These are phyloP conservation scores for Ceratobasidium sp. DNA, from an alignment of 1,284 basidiomycete species.

Conservation along the genomic window DNA sequence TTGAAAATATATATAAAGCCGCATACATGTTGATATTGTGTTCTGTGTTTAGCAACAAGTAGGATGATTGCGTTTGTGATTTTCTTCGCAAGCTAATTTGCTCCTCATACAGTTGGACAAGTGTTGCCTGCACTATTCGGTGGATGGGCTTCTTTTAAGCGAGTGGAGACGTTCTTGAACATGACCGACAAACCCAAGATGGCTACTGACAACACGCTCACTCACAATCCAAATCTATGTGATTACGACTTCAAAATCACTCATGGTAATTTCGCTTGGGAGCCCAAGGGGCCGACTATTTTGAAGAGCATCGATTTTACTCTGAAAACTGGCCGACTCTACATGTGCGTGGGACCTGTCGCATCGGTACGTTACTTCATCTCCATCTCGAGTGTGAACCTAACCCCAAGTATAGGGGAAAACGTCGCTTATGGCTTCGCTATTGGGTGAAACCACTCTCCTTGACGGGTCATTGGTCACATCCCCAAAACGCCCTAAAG, in stretches of 20 bases:
- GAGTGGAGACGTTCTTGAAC: background rate
- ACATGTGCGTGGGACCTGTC: slow-evolving; percentile 13
- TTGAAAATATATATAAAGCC: too few relatives aligned
- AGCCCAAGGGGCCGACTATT: background rate
- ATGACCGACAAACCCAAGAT: background rate
- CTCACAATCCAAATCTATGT: background rate
- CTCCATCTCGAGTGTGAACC: background rate
- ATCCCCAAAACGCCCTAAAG: background rate
- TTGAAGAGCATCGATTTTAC: slow-evolving; percentile 9
- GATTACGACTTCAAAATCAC: slow-evolving; percentile 7
- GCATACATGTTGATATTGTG: too few relatives aligned
- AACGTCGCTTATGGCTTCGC: background rate
- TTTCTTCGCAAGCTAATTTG: background rate
- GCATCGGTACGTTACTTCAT: background rate
- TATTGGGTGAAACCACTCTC: slow-evolving; percentile 9
- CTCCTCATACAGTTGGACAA: background rate
- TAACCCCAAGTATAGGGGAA: background rate
- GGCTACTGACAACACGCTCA: background rate
- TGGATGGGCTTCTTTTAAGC: background rate
- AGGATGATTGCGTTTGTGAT: background rate
- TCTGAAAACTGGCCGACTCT: background rate
- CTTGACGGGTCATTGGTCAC: background rate
- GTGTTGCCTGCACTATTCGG: slow-evolving; percentile 2
- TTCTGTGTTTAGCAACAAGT: background rate
- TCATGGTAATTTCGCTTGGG: slow-evolving; percentile 4